Percentiles rank a stretch among this genome's conserved stretches.
These are phyloP conservation scores for Primulina eburnea DNA, from an alignment of 257 asterid species.

Conservation along the genomic window DNA sequence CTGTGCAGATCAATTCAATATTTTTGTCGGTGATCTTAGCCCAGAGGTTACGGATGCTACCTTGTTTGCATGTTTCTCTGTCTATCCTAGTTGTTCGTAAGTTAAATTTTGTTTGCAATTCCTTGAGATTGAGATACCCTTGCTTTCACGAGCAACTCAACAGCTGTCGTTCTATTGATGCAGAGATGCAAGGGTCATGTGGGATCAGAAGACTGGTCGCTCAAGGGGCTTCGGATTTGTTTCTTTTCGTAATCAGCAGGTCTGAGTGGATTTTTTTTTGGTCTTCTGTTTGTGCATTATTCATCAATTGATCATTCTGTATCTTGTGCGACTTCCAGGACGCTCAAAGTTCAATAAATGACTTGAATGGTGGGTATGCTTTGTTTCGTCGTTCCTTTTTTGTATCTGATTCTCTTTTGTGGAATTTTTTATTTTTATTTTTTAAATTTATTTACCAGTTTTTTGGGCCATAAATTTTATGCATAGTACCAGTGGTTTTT, in stretches of 20 bases:
- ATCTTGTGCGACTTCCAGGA: slow-evolving; percentile 46
- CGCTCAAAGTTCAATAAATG: slow-evolving; percentile 81
- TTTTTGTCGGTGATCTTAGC: slow-evolving; percentile 91
- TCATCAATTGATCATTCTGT: slow-evolving; percentile 5
- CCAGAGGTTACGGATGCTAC: slow-evolving; percentile 91
- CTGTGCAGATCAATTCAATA: slow-evolving; percentile 66
- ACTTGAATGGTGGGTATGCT: slow-evolving; percentile 58
- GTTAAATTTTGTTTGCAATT: slow-evolving; percentile 24
- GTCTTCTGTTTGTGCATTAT: slow-evolving; percentile 1
- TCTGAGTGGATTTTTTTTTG: slow-evolving; percentile 15
- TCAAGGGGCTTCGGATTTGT: slow-evolving; percentile 95
- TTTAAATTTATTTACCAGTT: background rate
- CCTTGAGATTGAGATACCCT: slow-evolving; percentile 4
- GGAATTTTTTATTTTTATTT: background rate
- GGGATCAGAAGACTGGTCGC: slow-evolving; percentile 96
- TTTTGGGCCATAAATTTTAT: background rate
- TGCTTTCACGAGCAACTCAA: background rate
- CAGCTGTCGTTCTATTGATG: slow-evolving; percentile 17
- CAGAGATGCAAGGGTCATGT: slow-evolving; percentile 95
- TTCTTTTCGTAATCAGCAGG: slow-evolving; percentile 85
- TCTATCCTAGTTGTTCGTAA: slow-evolving; percentile 70
- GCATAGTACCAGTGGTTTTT: background rate
- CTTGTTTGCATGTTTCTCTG: slow-evolving; percentile 66
- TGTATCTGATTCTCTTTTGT: slow-evolving; percentile 2
- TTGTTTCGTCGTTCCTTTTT: background rate